These are phyloP conservation scores for Termitomyces eurrhizus DNA, from an alignment of 768 basidiomycete species.

Conservation along the genomic window DNA sequence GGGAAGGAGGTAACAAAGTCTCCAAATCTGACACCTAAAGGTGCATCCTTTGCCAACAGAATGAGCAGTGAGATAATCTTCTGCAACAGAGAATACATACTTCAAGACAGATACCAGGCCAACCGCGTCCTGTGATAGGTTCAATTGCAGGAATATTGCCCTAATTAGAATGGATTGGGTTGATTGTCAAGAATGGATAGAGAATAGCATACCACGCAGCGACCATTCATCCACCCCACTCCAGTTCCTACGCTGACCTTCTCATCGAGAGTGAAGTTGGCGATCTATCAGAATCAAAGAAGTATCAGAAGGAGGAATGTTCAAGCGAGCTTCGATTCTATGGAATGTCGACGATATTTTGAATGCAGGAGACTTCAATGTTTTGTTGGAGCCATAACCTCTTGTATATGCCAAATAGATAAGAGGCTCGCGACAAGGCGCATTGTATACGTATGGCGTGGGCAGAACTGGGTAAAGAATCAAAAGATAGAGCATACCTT, in stretches of 20 bases:
- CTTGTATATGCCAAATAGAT: background rate
- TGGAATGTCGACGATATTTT: background rate
- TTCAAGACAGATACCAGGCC: constrained; percentile 72
- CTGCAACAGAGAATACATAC: constrained; percentile 25
- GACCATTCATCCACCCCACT: constrained; percentile 60
- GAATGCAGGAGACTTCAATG: background rate
- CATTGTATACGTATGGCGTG: too few relatives aligned
- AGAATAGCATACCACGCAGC: constrained; percentile 52
- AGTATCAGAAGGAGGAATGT: background rate
- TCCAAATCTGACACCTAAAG: constrained; percentile 72
- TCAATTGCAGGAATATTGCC: constrained; percentile 56
- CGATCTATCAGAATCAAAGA: constrained; percentile 30
- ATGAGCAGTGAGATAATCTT: background rate
- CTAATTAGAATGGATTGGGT: constrained; percentile 17
- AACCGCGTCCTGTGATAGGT: constrained; percentile 38
- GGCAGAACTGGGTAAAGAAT: background rate
- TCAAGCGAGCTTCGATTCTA: background rate
- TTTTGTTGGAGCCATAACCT: background rate
- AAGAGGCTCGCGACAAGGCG: background rate
- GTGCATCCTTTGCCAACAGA: constrained; percentile 46
- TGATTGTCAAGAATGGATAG: background rate
- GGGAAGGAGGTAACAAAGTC: constrained; percentile 81
- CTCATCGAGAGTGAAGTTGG: constrained; percentile 52
- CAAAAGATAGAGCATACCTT: constrained; percentile 34
- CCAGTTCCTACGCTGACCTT: constrained; percentile 66